Base-by-base conservation (phyloP, 768 basidiomycete genomes). In the Lentinula sp. region DNA sequence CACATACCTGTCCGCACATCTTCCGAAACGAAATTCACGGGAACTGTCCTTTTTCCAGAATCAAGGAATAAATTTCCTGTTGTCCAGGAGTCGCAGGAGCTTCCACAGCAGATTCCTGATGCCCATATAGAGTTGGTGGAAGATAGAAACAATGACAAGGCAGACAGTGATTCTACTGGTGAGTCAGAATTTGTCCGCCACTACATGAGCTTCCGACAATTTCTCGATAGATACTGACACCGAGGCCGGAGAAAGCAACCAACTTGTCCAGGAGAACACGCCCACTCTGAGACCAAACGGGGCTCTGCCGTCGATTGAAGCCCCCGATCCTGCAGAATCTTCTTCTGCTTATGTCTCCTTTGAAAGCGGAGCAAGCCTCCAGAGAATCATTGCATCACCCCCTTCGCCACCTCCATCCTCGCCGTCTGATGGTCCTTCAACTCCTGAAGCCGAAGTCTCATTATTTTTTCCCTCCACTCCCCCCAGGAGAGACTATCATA, bases 1-100 rank as follows among this genome's bases (percentile, higher is more conserved):
- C 73, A 76, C 35, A 81, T 84, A 57, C 81, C 82, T 13, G 72
- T 81, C 4, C 73, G 73, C 23, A 73, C 80, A 16, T 73, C 76
- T 18, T 65, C 70, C 55, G 79, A 77, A 65, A 63, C 59, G 36
- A 13, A 8, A 4, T 1, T 23, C 23, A 12, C 10, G 32, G 42
- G 42, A 13, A 39, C 37, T 39, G 9, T 39, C 37, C 37, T 39
- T 32, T 2, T 16, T 42, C n/a, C 4, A 23, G 41, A 45, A 28
- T 13, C 35, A 16, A 36, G 28, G 45, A 36, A 2, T 28, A 3
- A 2, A 28, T 28, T 28, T 28, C 28, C 28, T 28, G 28, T 28
- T 28, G 3, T 28, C 28, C 28, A 28, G 28, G 28, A 28, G 28
- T 35, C 3, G 50, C 18, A 33, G 28, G 13, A 32, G 28, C 28